Conservation (phyloP, 2,329 filamentous ascomycete genomes). For the Aspergillus sp. region DNA sequence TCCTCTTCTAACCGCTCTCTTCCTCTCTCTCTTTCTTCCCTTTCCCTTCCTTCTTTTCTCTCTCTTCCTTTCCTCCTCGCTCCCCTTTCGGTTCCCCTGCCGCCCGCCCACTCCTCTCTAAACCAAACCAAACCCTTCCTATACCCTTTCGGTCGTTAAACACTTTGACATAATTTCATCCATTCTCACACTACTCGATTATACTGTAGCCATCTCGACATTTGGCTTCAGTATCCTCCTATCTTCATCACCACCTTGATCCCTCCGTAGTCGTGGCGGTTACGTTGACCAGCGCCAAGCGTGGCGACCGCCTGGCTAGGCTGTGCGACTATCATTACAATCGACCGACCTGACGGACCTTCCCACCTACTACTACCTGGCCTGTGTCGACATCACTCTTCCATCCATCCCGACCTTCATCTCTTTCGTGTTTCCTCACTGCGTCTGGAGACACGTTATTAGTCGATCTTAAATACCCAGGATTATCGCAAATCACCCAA, state of each 20-base stretch:
- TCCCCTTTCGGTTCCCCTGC: constrained; percentile 7
- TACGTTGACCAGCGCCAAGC: constrained; percentile 27
- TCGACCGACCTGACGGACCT: constrained; percentile 12
- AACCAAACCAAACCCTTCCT: background rate
- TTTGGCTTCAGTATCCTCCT: constrained; percentile 1
- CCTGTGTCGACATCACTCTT: constrained; percentile 3
- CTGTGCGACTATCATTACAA: constrained; percentile 26
- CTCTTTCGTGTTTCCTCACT: background rate
- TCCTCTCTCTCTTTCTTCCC: constrained; percentile 1
- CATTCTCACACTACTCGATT: background rate
- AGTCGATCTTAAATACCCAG: background rate
- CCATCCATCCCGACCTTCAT: constrained; percentile 11
- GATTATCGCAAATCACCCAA: constrained; percentile 15
- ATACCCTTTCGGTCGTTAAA: constrained; percentile 10
- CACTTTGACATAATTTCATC: background rate
- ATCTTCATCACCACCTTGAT: background rate
- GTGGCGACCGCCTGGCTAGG: constrained; percentile 30
- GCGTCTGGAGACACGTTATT: background rate
- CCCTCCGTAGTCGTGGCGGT: constrained; percentile 14
- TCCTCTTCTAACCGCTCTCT: constrained; percentile 6
- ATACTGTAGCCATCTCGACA: constrained; percentile 5
- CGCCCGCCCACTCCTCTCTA: background rate
- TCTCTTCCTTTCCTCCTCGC: constrained; percentile 13
- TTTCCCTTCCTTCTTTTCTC: constrained; percentile 16
- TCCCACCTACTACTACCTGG: constrained; percentile 10